Evolutionary conservation across 2,329 filamentous ascomycete genomes (phyloP).

Genomic region (Xylariaceae sp.): DNA sequence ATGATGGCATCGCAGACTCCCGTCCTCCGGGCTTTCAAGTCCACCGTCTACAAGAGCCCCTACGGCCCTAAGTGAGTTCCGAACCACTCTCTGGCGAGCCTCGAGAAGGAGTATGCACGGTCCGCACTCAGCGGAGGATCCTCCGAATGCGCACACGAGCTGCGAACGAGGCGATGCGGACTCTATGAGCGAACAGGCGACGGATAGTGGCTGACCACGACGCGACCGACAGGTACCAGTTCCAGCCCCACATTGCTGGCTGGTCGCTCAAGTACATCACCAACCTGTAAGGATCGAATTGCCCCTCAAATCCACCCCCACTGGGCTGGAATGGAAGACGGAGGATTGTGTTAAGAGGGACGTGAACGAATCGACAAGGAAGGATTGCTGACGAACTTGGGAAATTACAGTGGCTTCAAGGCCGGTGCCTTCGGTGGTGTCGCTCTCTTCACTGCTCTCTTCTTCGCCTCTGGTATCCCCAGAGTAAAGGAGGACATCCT

Average conservation of each 20-base stretch:
- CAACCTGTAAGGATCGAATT: constrained; percentile 46
- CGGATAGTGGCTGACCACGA: constrained; percentile 10
- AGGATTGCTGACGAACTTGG: constrained; percentile 6
- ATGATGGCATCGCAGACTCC: constrained; percentile 38
- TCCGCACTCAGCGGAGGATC: background rate
- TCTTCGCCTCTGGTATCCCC: constrained; percentile 58
- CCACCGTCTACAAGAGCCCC: constrained; percentile 50
- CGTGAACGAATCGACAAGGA: background rate
- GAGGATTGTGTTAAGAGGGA: no score
- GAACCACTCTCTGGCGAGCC: background rate
- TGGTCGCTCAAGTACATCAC: constrained; percentile 44
- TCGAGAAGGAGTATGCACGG: background rate
- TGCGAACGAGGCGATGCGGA: background rate
- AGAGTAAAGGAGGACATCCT: constrained; percentile 56
- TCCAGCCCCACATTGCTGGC: constrained; percentile 51
- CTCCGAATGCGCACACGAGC: background rate
- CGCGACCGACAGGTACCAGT: constrained; percentile 48
- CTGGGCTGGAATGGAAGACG: background rate
- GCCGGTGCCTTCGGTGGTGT: constrained; percentile 52
- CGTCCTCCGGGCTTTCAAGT: constrained; percentile 35
- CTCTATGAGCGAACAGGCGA: background rate
- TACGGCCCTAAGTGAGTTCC: constrained; percentile 61
- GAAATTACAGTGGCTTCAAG: constrained; percentile 42
- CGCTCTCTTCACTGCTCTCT: constrained; percentile 53
- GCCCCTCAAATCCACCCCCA: background rate